phyloP scores from a whole-genome alignment of 371 early-diverging fungal genomes.

The Mucor circinelloides region DNA sequence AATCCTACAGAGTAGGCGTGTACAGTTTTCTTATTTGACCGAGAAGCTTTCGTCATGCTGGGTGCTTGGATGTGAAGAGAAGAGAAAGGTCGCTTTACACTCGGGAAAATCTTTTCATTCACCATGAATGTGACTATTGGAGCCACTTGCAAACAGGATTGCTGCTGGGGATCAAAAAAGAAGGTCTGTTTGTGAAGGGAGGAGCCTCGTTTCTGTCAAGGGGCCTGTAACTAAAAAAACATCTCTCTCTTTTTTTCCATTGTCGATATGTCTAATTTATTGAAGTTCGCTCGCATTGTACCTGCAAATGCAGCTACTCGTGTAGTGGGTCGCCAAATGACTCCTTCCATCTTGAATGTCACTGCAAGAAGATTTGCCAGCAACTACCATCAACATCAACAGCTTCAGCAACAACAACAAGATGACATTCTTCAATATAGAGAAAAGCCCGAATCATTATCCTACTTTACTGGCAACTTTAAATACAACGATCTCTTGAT shows the following conservation, averaged over 20 bases:
- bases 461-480: conserved; percentile 91
- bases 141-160: not conserved
- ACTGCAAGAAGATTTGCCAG: conserved; percentile 5
- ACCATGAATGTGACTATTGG: not conserved
- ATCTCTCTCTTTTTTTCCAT: not conserved
- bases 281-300: conserved; percentile 15
- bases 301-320: conserved; percentile 2
- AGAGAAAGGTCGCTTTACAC: not conserved
- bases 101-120: not conserved
- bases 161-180: conserved; percentile 1
- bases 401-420: not conserved
- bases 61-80: not conserved
- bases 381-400: conserved; percentile 3
- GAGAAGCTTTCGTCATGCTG: conserved; percentile 1
- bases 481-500: conserved; percentile 77
- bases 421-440: conserved; percentile 40
- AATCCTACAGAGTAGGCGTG: conserved; percentile 75
- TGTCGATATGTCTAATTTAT: conserved; percentile 13
- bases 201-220: conserved; percentile 19
- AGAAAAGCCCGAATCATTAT: conserved; percentile 68
- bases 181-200: not conserved
- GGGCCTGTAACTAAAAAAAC: conserved; percentile 25
- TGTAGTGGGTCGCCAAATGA: not conserved
- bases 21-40: conserved; percentile 74
- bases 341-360: not conserved